Evolutionary conservation across 257 asterid genomes (phyloP).

Genomic region (Euphrasia confusa): DNA sequence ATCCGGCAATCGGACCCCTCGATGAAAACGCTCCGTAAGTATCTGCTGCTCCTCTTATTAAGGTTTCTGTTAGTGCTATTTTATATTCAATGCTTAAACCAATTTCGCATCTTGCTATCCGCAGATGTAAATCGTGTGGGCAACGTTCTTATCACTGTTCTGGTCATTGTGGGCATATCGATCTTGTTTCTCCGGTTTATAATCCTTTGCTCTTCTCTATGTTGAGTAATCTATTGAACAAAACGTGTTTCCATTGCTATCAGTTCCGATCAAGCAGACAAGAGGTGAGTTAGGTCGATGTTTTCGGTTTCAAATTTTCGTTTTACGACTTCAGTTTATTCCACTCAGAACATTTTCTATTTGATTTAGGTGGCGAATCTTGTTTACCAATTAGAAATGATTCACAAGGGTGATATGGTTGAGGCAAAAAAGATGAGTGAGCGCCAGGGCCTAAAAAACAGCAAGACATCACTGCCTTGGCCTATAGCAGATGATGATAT

Average conservation of each 20-base stretch:
- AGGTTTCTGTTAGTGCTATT: background rate
- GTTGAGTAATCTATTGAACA: slow-evolving; percentile 52
- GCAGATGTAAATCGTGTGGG: slow-evolving; percentile 88
- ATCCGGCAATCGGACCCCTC: slow-evolving; percentile 70
- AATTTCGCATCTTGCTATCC: slow-evolving; percentile 4
- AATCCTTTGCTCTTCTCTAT: slow-evolving; percentile 65
- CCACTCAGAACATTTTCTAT: slow-evolving; percentile 7
- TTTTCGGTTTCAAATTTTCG: background rate
- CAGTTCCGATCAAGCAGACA: slow-evolving; percentile 44
- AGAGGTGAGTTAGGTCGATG: slow-evolving; percentile 43
- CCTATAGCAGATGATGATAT: slow-evolving; percentile 23
- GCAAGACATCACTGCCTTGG: slow-evolving; percentile 29
- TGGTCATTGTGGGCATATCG: slow-evolving; percentile 94
- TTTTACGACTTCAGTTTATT: background rate
- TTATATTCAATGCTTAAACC: slow-evolving; percentile 4
- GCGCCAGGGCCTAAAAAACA: slow-evolving; percentile 11
- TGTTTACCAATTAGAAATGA: slow-evolving; percentile 52
- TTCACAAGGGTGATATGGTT: slow-evolving; percentile 57
- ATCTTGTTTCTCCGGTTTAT: slow-evolving; percentile 66
- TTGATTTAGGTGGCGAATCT: slow-evolving; percentile 49
- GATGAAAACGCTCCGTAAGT: slow-evolving; percentile 48
- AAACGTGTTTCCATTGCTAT: slow-evolving; percentile 57
- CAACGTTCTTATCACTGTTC: slow-evolving; percentile 43
- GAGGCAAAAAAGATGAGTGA: slow-evolving; percentile 55
- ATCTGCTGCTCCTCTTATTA: background rate